phyloP scores from a whole-genome alignment of 352 stramenopile genomes.

The Phytophthora pinifolia region DNA sequence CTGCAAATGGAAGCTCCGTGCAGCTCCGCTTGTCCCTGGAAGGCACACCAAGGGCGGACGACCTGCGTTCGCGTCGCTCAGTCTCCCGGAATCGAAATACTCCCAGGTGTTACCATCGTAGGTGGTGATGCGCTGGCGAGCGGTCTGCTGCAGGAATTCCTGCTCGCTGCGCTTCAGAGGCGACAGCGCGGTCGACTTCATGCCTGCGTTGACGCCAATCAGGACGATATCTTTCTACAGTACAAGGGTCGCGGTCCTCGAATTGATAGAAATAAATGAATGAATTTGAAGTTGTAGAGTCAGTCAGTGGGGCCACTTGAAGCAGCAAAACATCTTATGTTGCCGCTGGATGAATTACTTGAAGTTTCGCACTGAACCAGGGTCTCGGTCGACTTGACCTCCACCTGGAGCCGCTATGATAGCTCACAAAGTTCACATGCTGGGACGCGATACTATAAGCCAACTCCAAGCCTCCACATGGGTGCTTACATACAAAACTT shows the following conservation, averaged over 20 bases:
- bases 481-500: no score
- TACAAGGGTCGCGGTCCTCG: background rate
- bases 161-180: slow-evolving; percentile 39
- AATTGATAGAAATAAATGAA: no score
- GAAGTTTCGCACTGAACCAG: no score
- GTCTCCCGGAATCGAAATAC: slow-evolving; percentile 69
- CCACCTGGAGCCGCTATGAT: no score
- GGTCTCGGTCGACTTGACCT: no score
- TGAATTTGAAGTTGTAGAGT: no score
- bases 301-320: no score
- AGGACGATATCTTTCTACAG: slow-evolving; percentile 14
- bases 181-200: slow-evolving; percentile 15
- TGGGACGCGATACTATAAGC: no score
- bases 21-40: slow-evolving; percentile 51
- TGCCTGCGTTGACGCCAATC: slow-evolving; percentile 8
- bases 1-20: slow-evolving; percentile 63
- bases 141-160: slow-evolving; percentile 59
- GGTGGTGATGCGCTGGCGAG: slow-evolving; percentile 69
- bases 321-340: no score
- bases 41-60: slow-evolving; percentile 61
- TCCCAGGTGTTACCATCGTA: slow-evolving; percentile 80
- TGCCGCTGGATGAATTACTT: no score
- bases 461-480: no score
- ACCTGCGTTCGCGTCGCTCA: slow-evolving; percentile 25
- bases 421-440: no score